A percentile compares a stretch with the other conserved stretches of the same genome.
Conservation (phyloP, 257 asterid genomes). For the Nicotiana otophora region DNA sequence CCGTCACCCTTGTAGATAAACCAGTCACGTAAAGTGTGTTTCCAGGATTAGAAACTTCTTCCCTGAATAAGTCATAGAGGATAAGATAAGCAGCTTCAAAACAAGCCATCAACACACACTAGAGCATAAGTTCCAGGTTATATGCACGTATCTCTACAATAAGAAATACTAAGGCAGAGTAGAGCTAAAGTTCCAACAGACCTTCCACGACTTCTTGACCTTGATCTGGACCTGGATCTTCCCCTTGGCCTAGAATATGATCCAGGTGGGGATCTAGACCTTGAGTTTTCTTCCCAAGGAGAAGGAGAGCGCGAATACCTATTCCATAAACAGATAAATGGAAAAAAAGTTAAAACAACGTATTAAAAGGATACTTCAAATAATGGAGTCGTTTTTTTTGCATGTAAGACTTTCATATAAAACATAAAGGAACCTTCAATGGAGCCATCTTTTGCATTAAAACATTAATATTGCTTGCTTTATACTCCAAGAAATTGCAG, state of each 20-base stretch:
- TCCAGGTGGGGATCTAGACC: constrained; percentile 46
- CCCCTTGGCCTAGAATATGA: constrained; percentile 29
- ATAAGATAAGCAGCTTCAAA: not conserved
- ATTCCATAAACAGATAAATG: not conserved
- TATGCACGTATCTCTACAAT: not conserved
- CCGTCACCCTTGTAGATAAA: constrained; percentile 32
- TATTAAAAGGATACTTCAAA: not conserved
- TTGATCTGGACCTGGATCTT: constrained; percentile 2
- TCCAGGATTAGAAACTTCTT: constrained; percentile 30
- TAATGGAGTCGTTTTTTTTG: not conserved
- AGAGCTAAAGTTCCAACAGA: not conserved
- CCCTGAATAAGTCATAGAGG: constrained; percentile 2
- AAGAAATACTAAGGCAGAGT: not conserved
- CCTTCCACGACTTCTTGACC: constrained; percentile 21
- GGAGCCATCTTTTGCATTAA: too few relatives aligned
- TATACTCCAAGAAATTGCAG: too few relatives aligned
- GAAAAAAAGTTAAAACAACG: not conserved
- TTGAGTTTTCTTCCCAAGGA: constrained; percentile 11
- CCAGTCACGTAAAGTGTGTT: constrained; percentile 42
- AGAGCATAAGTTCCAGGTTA: not conserved
- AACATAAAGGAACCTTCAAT: not conserved
- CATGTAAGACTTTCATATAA: not conserved
- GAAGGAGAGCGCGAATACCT: constrained; percentile 20
- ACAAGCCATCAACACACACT: not conserved
- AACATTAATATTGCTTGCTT: too few relatives aligned